Evolutionary conservation across 2,329 filamentous ascomycete species (phyloP), one percentile per base, ranked within the genome.

Genomic region (Penicillium hesseltinei): DNA sequence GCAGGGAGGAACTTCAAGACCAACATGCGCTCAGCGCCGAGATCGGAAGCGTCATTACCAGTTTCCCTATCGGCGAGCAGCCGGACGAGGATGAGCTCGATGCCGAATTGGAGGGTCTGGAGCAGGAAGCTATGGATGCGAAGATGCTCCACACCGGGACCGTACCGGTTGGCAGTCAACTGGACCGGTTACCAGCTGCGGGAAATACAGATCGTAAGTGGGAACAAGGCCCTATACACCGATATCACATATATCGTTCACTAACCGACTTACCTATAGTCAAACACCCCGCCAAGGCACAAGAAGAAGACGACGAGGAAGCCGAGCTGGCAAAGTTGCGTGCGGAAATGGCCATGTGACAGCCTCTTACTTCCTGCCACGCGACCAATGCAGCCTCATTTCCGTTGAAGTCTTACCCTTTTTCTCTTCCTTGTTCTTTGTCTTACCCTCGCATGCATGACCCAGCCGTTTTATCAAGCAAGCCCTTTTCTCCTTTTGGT

Each of bases 331-430:
- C 89, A 76, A 97, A 94, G 78, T 77, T 99, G 66, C 92, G 96
- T 74, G 92, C 91, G 36, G 93, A 97, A 77, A 97, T 97, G 93
- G 92, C 92, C 64, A 96, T 97, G 88, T 96, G 76, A 77, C 70
- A 46, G 44, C 39, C 42, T 19, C 48, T 53, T 52, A 36, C 35
- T 45, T 45, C 42, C 25, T 15, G 42, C 25, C 40, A 56, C 36
- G 54, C 49, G 54, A 53, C 43, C 49, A 38, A 52, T 45, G 47
- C 47, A 56, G 51, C 40, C 46, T 50, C 47, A 49, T 60, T 46
- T 56, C 38, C 38, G 43, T 54, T 33, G 35, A 48, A 31, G 40
- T 53, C n/a, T 33, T 25, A n/a, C 25, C 25, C 13, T 43, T 44
- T n/a, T 52, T 51, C 38, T 23, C 21, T 54, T 42, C 38, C 33